These are phyloP conservation scores for Castanospermum australe DNA, from an alignment of 306 rosid genomes.

Conservation along the genomic window DNA sequence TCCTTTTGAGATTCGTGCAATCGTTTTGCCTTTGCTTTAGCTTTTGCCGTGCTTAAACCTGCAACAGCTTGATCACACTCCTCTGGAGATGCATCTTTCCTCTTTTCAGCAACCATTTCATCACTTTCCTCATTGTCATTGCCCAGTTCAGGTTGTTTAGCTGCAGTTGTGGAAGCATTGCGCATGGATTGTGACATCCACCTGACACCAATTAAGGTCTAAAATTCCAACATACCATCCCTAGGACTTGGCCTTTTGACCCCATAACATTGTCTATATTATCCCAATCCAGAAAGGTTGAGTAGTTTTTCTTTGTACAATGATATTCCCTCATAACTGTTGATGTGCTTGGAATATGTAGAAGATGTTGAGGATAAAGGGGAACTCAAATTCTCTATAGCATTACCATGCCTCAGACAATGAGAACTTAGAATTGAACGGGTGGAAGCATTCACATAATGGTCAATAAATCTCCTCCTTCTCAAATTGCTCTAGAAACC, in stretches of 20 bases:
- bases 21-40: conserved; percentile 83
- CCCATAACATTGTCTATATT: conserved; percentile 21
- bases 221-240: conserved; percentile 9
- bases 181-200: conserved; percentile 45
- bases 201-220: conserved; percentile 33
- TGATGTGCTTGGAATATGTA: background rate
- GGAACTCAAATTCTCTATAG: conserved; percentile 29
- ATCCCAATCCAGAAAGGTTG: conserved; percentile 24
- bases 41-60: conserved; percentile 79
- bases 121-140: conserved; percentile 44
- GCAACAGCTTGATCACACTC: conserved; percentile 95
- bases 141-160: conserved; percentile 40
- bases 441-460: conserved; percentile 27
- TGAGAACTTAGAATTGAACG: conserved; percentile 39
- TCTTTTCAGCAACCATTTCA: conserved; percentile 47
- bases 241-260: conserved; percentile 4
- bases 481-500: conserved; percentile 68
- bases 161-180: conserved; percentile 48
- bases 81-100: conserved; percentile 86
- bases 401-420: conserved; percentile 25
- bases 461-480: conserved; percentile 45
- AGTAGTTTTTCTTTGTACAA: conserved; percentile 9
- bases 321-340: conserved; percentile 9
- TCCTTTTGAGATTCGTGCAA: conserved; percentile 54
- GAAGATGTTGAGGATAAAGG: background rate